Evolutionary conservation across 495 filamentous ascomycete genomes (phyloP).

Genomic region (Aspergillus baeticus): DNA sequence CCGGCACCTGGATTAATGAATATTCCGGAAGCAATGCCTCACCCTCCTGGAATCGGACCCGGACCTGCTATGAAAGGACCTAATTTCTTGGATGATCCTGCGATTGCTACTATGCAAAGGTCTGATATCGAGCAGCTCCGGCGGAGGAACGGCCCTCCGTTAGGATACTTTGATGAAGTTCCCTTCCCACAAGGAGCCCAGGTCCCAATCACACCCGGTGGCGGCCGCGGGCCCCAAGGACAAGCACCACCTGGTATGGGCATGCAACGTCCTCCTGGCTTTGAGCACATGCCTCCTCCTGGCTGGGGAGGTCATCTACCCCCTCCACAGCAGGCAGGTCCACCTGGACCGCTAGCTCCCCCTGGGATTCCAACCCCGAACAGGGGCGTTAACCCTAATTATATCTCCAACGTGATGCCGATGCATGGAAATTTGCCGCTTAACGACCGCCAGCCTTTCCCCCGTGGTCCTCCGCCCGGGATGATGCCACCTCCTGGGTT

Average conservation of each 20-base stretch:
- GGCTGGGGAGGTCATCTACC: constrained; percentile 40
- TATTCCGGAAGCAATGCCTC: constrained; percentile 46
- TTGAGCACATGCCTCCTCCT: constrained; percentile 46
- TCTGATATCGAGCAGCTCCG: constrained; percentile 44
- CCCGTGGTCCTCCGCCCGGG: constrained; percentile 45
- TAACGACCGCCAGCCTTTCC: constrained; percentile 41
- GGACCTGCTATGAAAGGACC: constrained; percentile 38
- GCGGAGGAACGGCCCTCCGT: constrained; percentile 41
- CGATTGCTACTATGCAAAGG: constrained; percentile 48
- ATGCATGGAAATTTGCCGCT: constrained; percentile 38
- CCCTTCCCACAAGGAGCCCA: constrained; percentile 39
- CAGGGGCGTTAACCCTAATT: constrained; percentile 40
- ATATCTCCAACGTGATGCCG: constrained; percentile 45
- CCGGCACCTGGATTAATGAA: constrained; percentile 39
- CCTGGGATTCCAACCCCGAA: constrained; percentile 45
- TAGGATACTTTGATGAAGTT: constrained; percentile 47
- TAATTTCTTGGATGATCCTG: constrained; percentile 46
- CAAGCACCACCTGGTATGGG: constrained; percentile 37
- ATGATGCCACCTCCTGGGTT: constrained; percentile 55
- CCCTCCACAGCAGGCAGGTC: constrained; percentile 39
- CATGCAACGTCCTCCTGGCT: constrained; percentile 48
- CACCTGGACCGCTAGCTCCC: constrained; percentile 37
- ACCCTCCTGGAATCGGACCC: constrained; percentile 42
- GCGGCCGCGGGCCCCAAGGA: constrained; percentile 33
- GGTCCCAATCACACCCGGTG: constrained; percentile 38